Conservation (phyloP, 805 yeast species). For the Vanderwaltozyma tropicalis region DNA sequence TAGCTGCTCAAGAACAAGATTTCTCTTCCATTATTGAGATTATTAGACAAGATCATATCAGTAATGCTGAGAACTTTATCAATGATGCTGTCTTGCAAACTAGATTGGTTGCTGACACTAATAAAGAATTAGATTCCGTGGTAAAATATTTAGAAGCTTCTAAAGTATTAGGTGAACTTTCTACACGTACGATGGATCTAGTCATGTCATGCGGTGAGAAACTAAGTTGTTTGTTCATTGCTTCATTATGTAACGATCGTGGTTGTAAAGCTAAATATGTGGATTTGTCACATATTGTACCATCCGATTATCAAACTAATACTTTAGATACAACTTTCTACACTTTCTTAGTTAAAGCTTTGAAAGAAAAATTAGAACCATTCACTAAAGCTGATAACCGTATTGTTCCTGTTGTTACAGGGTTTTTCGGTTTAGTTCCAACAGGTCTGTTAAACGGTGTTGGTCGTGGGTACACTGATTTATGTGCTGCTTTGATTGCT, state of each 20-base stretch:
- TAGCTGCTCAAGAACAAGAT: conserved; percentile 50
- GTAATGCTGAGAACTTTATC: conserved; percentile 55
- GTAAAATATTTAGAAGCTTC: conserved; percentile 73
- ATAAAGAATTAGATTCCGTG: conserved; percentile 56
- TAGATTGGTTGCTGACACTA: conserved; percentile 48
- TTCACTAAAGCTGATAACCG: conserved; percentile 29
- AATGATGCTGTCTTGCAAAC: conserved; percentile 35
- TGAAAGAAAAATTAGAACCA: conserved; percentile 40
- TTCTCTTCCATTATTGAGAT: conserved; percentile 50
- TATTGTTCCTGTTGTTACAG: conserved; percentile 83
- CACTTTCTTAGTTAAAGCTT: conserved; percentile 39
- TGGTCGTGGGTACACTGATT: conserved; percentile 95
- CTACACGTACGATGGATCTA: conserved; percentile 76
- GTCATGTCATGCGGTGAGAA: conserved; percentile 93
- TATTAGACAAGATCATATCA: conserved; percentile 67
- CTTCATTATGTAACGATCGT: conserved; percentile 71
- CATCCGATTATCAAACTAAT: conserved; percentile 41
- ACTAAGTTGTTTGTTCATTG: conserved; percentile 80
- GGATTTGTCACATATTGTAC: conserved; percentile 66
- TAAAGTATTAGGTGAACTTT: conserved; percentile 82
- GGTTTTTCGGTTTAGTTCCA: conserved; percentile 92
- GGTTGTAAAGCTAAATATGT: conserved; percentile 72
- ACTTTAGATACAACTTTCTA: conserved; percentile 65
- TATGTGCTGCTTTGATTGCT: conserved; percentile 94
- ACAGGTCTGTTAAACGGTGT: conserved; percentile 89